These are phyloP conservation scores for Chlamydomonas reinhardtii DNA, from an alignment of 163 green algal genomes.

Conservation along the genomic window DNA sequence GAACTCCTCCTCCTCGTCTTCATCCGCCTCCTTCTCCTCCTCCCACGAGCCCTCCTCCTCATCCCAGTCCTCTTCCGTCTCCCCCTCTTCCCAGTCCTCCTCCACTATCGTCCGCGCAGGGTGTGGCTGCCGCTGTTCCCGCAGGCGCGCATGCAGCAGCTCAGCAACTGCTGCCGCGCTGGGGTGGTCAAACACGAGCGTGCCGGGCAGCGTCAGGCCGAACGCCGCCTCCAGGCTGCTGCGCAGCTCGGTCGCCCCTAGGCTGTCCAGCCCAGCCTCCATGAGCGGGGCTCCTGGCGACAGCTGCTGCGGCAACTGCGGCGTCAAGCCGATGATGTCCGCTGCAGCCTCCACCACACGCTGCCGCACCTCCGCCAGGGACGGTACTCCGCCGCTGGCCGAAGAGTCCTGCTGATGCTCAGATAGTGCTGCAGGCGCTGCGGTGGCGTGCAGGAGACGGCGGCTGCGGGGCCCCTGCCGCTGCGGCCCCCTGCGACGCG, in stretches of 20 bases:
- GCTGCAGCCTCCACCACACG: constrained; percentile 22
- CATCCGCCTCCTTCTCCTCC: too few species aligned
- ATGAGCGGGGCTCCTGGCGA: constrained; percentile 75
- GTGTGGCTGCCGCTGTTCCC: not conserved
- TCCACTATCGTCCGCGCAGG: not conserved
- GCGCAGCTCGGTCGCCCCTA: constrained; percentile 66
- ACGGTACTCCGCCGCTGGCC: too few species aligned
- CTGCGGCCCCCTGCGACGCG: too few species aligned
- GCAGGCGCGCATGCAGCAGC: constrained; percentile 30
- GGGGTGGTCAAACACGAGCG: constrained; percentile 87
- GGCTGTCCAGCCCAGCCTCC: constrained; percentile 64
- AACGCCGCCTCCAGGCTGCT: constrained; percentile 70
- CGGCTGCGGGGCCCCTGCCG: not conserved
- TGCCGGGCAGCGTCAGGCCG: constrained; percentile 70
- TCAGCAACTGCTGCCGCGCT: constrained; percentile 62
- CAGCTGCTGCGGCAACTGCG: not conserved
- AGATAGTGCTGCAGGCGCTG: not conserved
- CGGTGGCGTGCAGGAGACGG: not conserved
- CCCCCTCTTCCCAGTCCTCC: not conserved
- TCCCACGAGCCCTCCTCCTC: too few species aligned
- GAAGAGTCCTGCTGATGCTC: not conserved
- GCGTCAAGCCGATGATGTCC: constrained; percentile 26
- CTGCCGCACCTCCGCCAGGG: constrained; percentile 3
- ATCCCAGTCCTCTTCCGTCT: too few species aligned
- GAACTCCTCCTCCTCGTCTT: too few species aligned